Percentiles rank a stretch among this genome's conserved stretches.
phyloP scores from a whole-genome alignment of 2,329 filamentous ascomycete species.

The Gliomastix tumulicola region DNA sequence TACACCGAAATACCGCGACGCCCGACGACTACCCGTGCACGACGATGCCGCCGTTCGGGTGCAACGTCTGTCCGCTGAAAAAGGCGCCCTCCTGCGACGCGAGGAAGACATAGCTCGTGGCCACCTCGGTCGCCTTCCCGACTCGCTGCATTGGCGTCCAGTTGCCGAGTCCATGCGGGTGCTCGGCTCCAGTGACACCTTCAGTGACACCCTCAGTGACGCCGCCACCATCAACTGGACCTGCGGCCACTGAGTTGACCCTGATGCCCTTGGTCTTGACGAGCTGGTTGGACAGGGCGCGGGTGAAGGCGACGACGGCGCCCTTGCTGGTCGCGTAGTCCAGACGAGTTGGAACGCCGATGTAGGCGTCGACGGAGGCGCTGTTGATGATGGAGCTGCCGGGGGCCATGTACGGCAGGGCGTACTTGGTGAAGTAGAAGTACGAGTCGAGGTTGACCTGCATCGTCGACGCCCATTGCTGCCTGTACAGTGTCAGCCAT shows the following conservation, averaged over 20 bases:
- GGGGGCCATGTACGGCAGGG: conserved; percentile 45
- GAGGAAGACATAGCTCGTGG: conserved; percentile 30
- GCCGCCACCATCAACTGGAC: conserved; percentile 31
- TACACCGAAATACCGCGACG: no score
- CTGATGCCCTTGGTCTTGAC: conserved; percentile 50
- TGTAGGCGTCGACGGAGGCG: conserved; percentile 45
- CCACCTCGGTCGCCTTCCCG: conserved; percentile 37
- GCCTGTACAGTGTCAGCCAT: not conserved
- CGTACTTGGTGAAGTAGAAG: conserved; percentile 36
- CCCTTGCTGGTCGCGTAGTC: conserved; percentile 54
- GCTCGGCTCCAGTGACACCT: conserved; percentile 21
- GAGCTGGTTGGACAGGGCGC: conserved; percentile 42
- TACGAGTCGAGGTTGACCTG: not conserved
- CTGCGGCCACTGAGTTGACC: conserved; percentile 39
- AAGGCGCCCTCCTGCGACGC: conserved; percentile 23
- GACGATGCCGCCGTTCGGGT: conserved; percentile 1
- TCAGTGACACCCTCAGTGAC: not conserved
- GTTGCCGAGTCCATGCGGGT: conserved; percentile 38
- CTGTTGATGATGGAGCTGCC: conserved; percentile 48
- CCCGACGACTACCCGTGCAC: no score
- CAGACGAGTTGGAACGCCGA: conserved; percentile 40
- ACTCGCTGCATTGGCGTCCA: conserved; percentile 25
- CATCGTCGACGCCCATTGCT: not conserved
- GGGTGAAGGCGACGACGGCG: conserved; percentile 49
- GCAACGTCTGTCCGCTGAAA: not conserved